A percentile compares a stretch with the other conserved stretches of the same genome.
Evolutionary conservation across 2,329 filamentous ascomycete species (phyloP).

Genomic region (Aspergillus tubingensis): DNA sequence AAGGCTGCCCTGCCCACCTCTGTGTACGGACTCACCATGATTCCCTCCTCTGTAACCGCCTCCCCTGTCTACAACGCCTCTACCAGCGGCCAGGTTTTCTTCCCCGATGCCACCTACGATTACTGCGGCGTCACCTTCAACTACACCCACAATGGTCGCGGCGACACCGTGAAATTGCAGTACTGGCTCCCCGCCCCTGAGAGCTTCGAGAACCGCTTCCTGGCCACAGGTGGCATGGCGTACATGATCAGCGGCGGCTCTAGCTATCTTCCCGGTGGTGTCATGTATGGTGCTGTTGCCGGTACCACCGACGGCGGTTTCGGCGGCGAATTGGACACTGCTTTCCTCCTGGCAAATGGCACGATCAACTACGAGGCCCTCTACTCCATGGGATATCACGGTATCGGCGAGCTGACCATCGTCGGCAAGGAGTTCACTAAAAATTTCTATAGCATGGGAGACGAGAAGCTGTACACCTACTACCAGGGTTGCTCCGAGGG

Average conservation of each 20-base stretch:
- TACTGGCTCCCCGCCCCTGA: conserved; percentile 39
- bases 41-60: conserved; percentile 47
- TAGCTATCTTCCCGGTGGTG: conserved; percentile 41
- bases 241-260: conserved; percentile 34
- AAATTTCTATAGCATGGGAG: conserved; percentile 41
- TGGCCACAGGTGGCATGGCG: conserved; percentile 42
- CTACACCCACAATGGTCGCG: conserved; percentile 46
- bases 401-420: conserved; percentile 53
- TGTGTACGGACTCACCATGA: conserved; percentile 44
- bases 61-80: conserved; percentile 29
- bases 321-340: conserved; percentile 36
- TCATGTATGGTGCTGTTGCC: conserved; percentile 45
- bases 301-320: conserved; percentile 50
- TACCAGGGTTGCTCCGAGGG: conserved; percentile 59
- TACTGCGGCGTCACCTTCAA: conserved; percentile 47
- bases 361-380: conserved; percentile 40
- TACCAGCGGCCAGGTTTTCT: no score
- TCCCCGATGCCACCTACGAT: conserved; percentile 35
- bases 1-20: conserved; percentile 47
- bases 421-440: conserved; percentile 49
- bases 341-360: conserved; percentile 49
- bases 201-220: conserved; percentile 50
- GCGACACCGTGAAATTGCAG: conserved; percentile 41
- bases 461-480: conserved; percentile 45
- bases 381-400: conserved; percentile 48